A percentile compares a stretch with the other conserved stretches of the same genome.
Evolutionary conservation across 106 monocot species (phyloP).

Genomic region (Acanthochlamys bracteata): DNA sequence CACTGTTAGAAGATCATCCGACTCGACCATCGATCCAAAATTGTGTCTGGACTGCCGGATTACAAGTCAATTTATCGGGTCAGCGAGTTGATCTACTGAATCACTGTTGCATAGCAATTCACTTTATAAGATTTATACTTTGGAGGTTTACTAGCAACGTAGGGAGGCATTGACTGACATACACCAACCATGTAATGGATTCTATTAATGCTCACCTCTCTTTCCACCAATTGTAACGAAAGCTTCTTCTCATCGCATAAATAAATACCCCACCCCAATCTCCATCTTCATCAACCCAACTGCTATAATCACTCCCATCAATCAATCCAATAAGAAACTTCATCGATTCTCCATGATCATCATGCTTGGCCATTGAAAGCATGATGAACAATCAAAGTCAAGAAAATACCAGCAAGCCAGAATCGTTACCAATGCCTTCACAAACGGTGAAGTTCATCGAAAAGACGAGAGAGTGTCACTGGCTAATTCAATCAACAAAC

Average conservation of each 20-base stretch:
- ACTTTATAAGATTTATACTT: not conserved
- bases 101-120: no score
- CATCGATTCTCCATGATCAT: not conserved
- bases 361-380: conserved; percentile 7
- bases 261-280: not conserved
- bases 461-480: conserved; percentile 45
- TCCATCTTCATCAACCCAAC: not conserved
- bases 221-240: not conserved
- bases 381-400: not conserved
- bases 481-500: conserved; percentile 8
- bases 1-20: no score
- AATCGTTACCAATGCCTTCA: not conserved
- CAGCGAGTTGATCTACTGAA: no score
- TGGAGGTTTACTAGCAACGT: not conserved
- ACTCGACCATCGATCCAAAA: no score
- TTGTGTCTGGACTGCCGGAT: no score
- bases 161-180: not conserved
- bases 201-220: conserved; percentile 1
- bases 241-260: not conserved
- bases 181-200: not conserved
- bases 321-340: not conserved
- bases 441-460: conserved; percentile 25
- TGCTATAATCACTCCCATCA: no score
- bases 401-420: not conserved
- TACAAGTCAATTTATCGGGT: no score